Base-by-base conservation (phyloP, 2,329 filamentous ascomycete species). In the Paecilomyces dactylethromorphus region DNA sequence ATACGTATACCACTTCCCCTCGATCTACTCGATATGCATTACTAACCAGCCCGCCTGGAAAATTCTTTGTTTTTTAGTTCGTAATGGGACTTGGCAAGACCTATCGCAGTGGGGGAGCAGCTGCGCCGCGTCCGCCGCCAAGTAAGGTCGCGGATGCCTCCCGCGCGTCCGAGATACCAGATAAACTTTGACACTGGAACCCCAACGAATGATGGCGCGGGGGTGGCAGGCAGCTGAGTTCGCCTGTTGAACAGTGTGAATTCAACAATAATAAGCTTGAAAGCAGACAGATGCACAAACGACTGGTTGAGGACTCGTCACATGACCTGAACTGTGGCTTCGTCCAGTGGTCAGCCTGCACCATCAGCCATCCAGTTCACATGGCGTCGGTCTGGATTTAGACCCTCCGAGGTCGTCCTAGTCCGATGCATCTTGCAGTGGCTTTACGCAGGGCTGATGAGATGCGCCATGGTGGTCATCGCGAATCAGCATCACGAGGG, bases 81-180 rank as follows among this genome's bases (percentile, higher is more conserved):
- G 35, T 7, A 45, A n/a, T 45, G 6, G 6, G 35, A 6, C 35
- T 39, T 39, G 35, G 35, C 35, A 15, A 39, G 12, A 39, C 35
- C 5, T 15, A 5, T 39, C 13, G 6, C n/a, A 39, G 35, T 45
- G 35, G 35, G 35, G 35, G 35, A 45, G 35, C 32, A 26, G 3
- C 24, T 26, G 24, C 24, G 24, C 24, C 24, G 32, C 12, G 7
- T 18, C 35, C 35, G 35, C 35, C 15, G 35, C 35, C 35, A 45
- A 45, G 35, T 18, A 45, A 45, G 35, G 35, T 45, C n/a, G 35
- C 35, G 35, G 35, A 45, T 45, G 35, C 35, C 15, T n/a, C 18
- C 35, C 35, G 35, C 15, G 35, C 18, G 15, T 15, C 35, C n/a
- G 62, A 58, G 66, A 63, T 63, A 65, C 64, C 65, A 64, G 59